Evolutionary conservation across 2,329 filamentous ascomycete genomes (phyloP).

Genomic region (Sporothrix brunneoviolacea): DNA sequence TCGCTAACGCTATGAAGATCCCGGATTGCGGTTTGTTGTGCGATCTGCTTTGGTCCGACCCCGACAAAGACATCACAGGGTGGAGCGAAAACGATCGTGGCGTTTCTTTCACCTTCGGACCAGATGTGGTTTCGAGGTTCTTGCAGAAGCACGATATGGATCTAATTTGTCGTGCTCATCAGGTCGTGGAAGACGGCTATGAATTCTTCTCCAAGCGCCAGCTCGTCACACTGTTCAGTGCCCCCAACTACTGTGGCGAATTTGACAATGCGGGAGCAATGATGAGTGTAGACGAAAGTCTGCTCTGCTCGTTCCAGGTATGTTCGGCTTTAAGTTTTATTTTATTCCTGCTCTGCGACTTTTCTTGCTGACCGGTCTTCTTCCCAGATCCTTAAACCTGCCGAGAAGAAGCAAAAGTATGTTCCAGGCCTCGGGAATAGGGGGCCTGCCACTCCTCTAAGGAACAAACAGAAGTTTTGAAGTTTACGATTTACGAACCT

Average conservation of each 20-base stretch:
- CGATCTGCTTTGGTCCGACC: conserved; percentile 97
- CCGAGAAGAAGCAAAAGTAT: conserved; percentile 99
- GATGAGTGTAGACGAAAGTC: conserved; percentile 99
- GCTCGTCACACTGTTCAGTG: conserved; percentile 93
- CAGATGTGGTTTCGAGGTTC: conserved; percentile 94
- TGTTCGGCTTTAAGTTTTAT: no score
- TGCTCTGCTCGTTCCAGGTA: conserved; percentile 99
- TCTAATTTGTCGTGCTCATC: conserved; percentile 95
- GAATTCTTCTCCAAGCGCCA: conserved; percentile 99
- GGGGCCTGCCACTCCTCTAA: no score
- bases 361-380: no score
- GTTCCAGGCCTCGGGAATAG: conserved; percentile 72
- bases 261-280: conserved; percentile 99
- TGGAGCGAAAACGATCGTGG: conserved; percentile 99
- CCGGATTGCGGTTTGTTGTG: conserved; percentile 96
- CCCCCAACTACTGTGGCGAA: conserved; percentile 98
- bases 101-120: conserved; percentile 97
- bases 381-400: conserved; percentile 99
- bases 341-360: no score
- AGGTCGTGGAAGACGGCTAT: conserved; percentile 98
- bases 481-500: conserved; percentile 65
- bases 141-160: conserved; percentile 99
- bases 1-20: conserved; percentile 53
- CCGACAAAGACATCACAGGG: conserved; percentile 97
- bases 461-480: conserved; percentile 50